Evolutionary conservation across 2,329 filamentous ascomycete genomes (phyloP).

Genomic region (Xylaria sp.): DNA sequence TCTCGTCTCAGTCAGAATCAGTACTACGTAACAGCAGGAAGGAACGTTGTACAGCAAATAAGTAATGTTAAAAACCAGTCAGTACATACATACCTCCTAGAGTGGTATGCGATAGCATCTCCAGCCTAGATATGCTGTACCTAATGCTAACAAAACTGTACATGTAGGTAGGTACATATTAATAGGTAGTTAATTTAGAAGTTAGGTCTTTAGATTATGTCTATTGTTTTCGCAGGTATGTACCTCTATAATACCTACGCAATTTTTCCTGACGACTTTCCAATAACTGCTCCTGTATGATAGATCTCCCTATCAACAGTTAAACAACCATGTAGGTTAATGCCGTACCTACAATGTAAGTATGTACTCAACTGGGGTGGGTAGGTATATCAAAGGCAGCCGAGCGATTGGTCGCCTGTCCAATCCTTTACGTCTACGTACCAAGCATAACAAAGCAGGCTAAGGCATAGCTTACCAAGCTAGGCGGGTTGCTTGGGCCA

Average conservation of each 20-base stretch:
- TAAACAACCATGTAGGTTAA: background rate
- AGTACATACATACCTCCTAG: too few species aligned
- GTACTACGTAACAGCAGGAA: too few species aligned
- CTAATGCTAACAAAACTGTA: too few species aligned
- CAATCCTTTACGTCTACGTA: conserved; percentile 21
- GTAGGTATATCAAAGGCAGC: conserved; percentile 11
- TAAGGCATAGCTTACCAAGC: conserved; percentile 19
- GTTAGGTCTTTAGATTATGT: too few species aligned
- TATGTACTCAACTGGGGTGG: background rate
- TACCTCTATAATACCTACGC: background rate
- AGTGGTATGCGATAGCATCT: too few species aligned
- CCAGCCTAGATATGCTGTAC: too few species aligned
- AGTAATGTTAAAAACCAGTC: too few species aligned
- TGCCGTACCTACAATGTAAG: background rate
- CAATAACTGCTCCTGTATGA: background rate
- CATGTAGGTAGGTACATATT: too few species aligned
- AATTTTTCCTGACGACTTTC: background rate
- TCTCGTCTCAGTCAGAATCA: too few species aligned
- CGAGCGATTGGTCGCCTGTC: conserved; percentile 15
- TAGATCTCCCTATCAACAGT: background rate
- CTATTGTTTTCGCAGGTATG: background rate
- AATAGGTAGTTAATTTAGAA: too few species aligned
- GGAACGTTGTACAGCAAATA: too few species aligned
- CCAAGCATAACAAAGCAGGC: conserved; percentile 29
- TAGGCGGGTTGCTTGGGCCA: conserved; percentile 15